Evolutionary conservation across 805 yeast genomes (phyloP), one percentile per base, ranked within the genome.

Genomic region (Starmerella etchellsii): DNA sequence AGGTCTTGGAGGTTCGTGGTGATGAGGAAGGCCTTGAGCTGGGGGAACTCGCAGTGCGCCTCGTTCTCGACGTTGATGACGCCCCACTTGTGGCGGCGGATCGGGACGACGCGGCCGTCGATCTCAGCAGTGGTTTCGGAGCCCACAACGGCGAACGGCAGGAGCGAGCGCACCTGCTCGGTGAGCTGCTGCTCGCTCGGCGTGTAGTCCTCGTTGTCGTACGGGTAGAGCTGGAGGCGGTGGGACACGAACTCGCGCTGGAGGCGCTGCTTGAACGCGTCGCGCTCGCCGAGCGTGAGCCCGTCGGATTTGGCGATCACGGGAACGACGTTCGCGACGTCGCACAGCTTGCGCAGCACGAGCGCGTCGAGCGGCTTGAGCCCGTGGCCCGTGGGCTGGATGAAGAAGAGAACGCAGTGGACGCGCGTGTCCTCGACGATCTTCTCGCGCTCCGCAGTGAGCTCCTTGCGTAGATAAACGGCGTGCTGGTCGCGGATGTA

Each of bases 401-500:
- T 73, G 60, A 88, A 88, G 63, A 84, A 88, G 54, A 88, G 68
- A 39, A 88, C 80, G 52, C 94, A 85, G 67, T 88, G 98, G 41
- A 88, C 94, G 57, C 97, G 76, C 11, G 95, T 74, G 62, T 88
- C 98, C 30, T 70, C 73, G 45, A 87, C 80, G 56, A 68, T 64
- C 61, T 72, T 73, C 57, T 85, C 95, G 64, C 97, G 78, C 56
- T 81, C 84, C 10, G 97, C 95, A 16, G 94, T 88, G 60, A 88
- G 76, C 64, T 87, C 97, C 61, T 81, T 82, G 65, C 96, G 79
- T 58, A 87, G 70, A 61, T 81, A 87, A 55, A 78, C 78, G 32
- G 93, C 80, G 61, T 87, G 94, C 64, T 87, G 96, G 63, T 87
- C 96, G 65, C 87, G 87, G 59, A 87, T 83, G 64, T 85, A 87